Evolutionary conservation across 208 protist genomes (phyloP).

Genomic region (Crithidia bombi): DNA sequence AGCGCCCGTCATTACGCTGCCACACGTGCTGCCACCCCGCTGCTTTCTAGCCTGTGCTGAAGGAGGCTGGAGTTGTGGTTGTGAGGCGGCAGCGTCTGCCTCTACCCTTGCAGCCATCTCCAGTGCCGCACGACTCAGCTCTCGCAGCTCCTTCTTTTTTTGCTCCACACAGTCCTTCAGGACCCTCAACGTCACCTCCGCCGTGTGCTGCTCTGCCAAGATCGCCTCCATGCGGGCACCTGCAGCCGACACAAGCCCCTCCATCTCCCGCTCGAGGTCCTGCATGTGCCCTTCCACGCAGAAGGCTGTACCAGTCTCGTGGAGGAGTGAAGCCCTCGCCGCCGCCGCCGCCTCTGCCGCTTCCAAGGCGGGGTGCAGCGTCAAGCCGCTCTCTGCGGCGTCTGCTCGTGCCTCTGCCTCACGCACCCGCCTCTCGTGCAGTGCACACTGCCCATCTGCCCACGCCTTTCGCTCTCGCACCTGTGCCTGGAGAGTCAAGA

Average conservation of each 20-base stretch:
- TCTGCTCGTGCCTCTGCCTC: slow-evolving; percentile 6
- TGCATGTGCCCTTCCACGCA: background rate
- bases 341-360: background rate
- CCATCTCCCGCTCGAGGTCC: slow-evolving; percentile 1
- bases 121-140: background rate
- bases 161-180: background rate
- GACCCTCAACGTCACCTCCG: background rate
- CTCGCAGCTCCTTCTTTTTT: slow-evolving; percentile 1
- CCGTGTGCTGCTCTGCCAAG: slow-evolving; percentile 1
- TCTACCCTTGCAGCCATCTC: background rate
- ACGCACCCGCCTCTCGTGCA: slow-evolving; percentile 11
- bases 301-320: background rate
- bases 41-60: background rate
- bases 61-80: background rate
- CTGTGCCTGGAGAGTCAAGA: slow-evolving; percentile 10
- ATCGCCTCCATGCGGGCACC: background rate
- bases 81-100: background rate
- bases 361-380: background rate
- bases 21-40: background rate
- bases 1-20: no score
- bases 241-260: background rate
- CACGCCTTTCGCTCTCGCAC: slow-evolving; percentile 25
- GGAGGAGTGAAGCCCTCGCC: background rate
- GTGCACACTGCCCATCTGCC: slow-evolving; percentile 25
- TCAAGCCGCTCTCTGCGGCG: slow-evolving; percentile 3